phyloP scores from a whole-genome alignment of 306 rosid genomes.

The Vigna reflexopilosa region DNA sequence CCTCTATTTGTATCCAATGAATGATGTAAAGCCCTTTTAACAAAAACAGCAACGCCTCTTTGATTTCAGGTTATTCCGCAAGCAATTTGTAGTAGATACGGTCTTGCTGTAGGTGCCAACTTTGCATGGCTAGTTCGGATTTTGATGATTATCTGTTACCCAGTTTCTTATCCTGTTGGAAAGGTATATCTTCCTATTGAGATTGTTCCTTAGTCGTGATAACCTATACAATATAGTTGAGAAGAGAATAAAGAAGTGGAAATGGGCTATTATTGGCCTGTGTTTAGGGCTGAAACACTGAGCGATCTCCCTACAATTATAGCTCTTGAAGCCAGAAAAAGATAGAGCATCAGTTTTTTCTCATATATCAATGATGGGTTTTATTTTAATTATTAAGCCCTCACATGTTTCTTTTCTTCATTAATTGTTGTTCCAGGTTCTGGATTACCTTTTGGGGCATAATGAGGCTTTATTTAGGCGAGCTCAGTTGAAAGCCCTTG shows the following conservation, averaged over 20 bases:
- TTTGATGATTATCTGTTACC: constrained; percentile 87
- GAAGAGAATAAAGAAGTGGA: too few species aligned
- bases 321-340: constrained; percentile 23
- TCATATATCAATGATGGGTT: constrained; percentile 6
- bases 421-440: constrained; percentile 59
- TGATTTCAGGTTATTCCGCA: constrained; percentile 90
- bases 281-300: constrained; percentile 31
- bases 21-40: background rate
- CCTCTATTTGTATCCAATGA: constrained; percentile 1
- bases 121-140: constrained; percentile 78
- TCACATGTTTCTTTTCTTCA: constrained; percentile 32
- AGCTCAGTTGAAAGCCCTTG: constrained; percentile 96
- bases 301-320: background rate
- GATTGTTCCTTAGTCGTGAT: background rate
- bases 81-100: constrained; percentile 93
- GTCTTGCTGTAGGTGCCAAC: constrained; percentile 97
- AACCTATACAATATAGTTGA: too few species aligned
- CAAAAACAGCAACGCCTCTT: background rate
- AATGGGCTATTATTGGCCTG: constrained; percentile 24
- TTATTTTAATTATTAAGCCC: constrained; percentile 28
- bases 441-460: constrained; percentile 86
- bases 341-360: constrained; percentile 2
- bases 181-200: constrained; percentile 61
- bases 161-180: constrained; percentile 89
- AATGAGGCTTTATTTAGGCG: constrained; percentile 93